Evolutionary conservation across 208 protist species (phyloP), one percentile per base, ranked within the genome.

Genomic region (Trypanosoma vivax): DNA sequence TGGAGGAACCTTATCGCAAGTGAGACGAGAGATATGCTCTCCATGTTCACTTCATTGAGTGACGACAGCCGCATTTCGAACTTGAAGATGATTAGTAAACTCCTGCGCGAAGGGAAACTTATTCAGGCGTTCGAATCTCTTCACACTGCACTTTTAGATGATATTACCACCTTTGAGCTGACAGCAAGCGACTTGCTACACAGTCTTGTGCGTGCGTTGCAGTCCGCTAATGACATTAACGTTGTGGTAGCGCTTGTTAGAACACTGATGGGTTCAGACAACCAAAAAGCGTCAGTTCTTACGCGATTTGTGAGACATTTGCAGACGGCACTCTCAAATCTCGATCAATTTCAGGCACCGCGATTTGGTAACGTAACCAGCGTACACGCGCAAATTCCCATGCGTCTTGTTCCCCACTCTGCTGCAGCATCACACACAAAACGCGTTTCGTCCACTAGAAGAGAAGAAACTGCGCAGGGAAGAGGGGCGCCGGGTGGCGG

Each of bases 141-240:
- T 6, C 60, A 70, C 7, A 29, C 62, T 29, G 59, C 77, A 11
- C 62, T 90, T 4, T 28, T 73, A 19, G 52, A 50, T 18, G 69
- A 85, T 16, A 67, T 69, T 2, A 88, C 85, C 1, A 33, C 81
- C 2, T 88, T 82, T 58, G 81, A 93, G 48, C 60, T 93, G 7
- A 57, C 60, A 33, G 72, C 78, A 18, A 71, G 66, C 40, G 63
- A 79, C 14, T 28, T 87, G n/a, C 53, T 87, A n/a, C 45, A 59
- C n/a, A 48, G 60, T 28, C 25, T 82, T 7, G 27, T 37, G 14
- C 51, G 64, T 37, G 60, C 60, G 9, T 31, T 77, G 2, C 35
- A 48, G 5, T 45, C 29, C 25, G 46, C 39, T 11, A 65, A 69
- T 64, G 54, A 62, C 31, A 52, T 77, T 5, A 38, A 59, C n/a